A percentile compares a stretch with the other conserved stretches of the same genome.
These are phyloP conservation scores for Aspergillus persii DNA, from an alignment of 2,329 filamentous ascomycete species.

Conservation along the genomic window DNA sequence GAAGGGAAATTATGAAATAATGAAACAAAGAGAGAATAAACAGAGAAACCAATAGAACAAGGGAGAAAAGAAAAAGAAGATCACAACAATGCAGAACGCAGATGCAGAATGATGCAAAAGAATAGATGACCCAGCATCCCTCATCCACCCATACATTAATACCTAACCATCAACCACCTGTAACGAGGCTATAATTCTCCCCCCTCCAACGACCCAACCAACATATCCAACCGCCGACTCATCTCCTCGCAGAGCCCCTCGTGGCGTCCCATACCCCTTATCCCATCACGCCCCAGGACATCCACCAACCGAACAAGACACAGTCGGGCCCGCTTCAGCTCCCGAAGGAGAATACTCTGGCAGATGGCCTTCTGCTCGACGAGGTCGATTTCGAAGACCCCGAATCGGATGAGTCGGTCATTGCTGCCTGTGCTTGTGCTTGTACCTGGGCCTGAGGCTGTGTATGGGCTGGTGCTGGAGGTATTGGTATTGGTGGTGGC, in stretches of 20 bases:
- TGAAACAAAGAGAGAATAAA: too few relatives aligned
- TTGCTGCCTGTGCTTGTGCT: neutral
- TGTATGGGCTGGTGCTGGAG: neutral
- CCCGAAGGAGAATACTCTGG: slow-evolving; percentile 7
- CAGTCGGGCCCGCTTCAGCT: slow-evolving; percentile 10
- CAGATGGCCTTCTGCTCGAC: slow-evolving; percentile 13
- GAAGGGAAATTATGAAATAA: too few relatives aligned
- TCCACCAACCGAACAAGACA: slow-evolving; percentile 11
- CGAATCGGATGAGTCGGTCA: slow-evolving; percentile 10
- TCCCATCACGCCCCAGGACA: slow-evolving; percentile 2
- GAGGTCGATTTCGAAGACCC: slow-evolving; percentile 12
- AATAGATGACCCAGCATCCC: too few relatives aligned
- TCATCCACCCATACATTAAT: too few relatives aligned
- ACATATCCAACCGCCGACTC: slow-evolving; percentile 9
- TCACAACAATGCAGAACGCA: too few relatives aligned
- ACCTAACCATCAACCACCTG: neutral
- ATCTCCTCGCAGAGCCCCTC: slow-evolving; percentile 14
- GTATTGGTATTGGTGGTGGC: neutral
- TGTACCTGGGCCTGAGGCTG: too few relatives aligned
- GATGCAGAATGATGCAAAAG: too few relatives aligned
- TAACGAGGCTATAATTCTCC: neutral
- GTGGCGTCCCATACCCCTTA: slow-evolving; percentile 3
- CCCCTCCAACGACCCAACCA: slow-evolving; percentile 6
- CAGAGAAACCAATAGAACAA: too few relatives aligned
- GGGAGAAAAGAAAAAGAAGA: too few relatives aligned